Conservation (phyloP, 2,329 filamentous ascomycete species). For the Hypoxylon sp. region DNA sequence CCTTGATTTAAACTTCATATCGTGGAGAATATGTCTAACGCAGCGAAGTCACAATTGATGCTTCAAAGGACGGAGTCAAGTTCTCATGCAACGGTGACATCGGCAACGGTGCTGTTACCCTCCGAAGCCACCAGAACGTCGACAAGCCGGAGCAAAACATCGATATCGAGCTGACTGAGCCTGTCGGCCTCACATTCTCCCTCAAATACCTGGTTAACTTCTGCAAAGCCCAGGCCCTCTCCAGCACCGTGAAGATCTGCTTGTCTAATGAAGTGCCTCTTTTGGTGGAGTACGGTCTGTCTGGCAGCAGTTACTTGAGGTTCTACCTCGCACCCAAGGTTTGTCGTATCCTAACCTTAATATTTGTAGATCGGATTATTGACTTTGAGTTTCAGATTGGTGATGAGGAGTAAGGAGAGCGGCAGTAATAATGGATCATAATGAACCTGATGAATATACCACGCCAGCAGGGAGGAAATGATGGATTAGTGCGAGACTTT, state of each 20-base stretch:
- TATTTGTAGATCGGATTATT: slow-evolving; percentile 49
- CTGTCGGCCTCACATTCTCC: slow-evolving; percentile 95
- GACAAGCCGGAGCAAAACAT: slow-evolving; percentile 91
- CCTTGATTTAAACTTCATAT: neutral
- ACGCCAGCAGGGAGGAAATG: slow-evolving; percentile 29
- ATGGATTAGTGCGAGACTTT: slow-evolving; percentile 26
- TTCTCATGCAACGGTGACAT: slow-evolving; percentile 96
- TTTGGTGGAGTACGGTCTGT: slow-evolving; percentile 89
- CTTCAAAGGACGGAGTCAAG: slow-evolving; percentile 96
- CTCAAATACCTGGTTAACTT: slow-evolving; percentile 99
- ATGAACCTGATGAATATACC: slow-evolving; percentile 46
- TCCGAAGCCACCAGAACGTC: slow-evolving; percentile 88
- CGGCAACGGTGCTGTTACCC: slow-evolving; percentile 92
- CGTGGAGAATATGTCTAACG: slow-evolving; percentile 34
- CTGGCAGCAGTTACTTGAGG: slow-evolving; percentile 87
- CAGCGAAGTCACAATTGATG: slow-evolving; percentile 87
- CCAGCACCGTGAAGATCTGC: slow-evolving; percentile 87
- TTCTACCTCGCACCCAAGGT: slow-evolving; percentile 99
- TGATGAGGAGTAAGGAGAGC: slow-evolving; percentile 69
- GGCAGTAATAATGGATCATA: slow-evolving; percentile 32
- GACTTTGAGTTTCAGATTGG: slow-evolving; percentile 71
- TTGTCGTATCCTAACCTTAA: slow-evolving; percentile 51
- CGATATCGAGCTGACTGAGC: slow-evolving; percentile 90
- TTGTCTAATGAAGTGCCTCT: slow-evolving; percentile 97
- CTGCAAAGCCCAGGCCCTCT: slow-evolving; percentile 95